Conservation (phyloP, 768 basidiomycete genomes). For the Coprinopsis marcescibilis region DNA sequence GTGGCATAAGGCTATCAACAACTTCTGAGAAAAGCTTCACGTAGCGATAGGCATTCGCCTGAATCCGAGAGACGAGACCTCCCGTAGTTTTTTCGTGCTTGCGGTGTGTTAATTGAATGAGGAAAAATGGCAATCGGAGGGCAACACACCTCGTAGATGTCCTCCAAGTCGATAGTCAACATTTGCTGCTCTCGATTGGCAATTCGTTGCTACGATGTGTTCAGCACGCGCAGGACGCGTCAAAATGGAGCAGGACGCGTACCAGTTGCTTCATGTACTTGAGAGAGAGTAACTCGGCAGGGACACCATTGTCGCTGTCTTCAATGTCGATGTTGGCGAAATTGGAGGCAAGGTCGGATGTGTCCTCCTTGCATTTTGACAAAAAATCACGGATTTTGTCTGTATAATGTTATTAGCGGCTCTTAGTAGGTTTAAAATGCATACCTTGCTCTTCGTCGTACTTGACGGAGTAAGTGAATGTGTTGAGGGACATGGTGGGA, state of each 20-base stretch:
- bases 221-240: slow-evolving; percentile 25
- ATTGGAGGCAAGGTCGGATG: slow-evolving; percentile 60
- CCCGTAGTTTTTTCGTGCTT: slow-evolving; percentile 65
- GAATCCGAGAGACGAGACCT: slow-evolving; percentile 78
- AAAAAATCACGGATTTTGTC: slow-evolving; percentile 69
- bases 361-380: slow-evolving; percentile 53
- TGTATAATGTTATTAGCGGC: slow-evolving; percentile 21
- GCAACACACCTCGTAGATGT: slow-evolving; percentile 59
- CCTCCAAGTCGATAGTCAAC: slow-evolving; percentile 84
- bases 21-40: slow-evolving; percentile 83
- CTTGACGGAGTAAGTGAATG: slow-evolving; percentile 52
- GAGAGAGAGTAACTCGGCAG: slow-evolving; percentile 33
- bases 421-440: background rate
- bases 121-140: background rate
- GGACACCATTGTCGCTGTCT: slow-evolving; percentile 35
- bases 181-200: slow-evolving; percentile 92
- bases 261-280: slow-evolving; percentile 89
- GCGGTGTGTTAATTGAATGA: slow-evolving; percentile 9
- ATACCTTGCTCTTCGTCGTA: slow-evolving; percentile 73
- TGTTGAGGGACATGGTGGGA: slow-evolving; percentile 59
- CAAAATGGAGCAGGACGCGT: slow-evolving; percentile 26
- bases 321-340: slow-evolving; percentile 69
- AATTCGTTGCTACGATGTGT: slow-evolving; percentile 65
- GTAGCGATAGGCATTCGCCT: slow-evolving; percentile 85
- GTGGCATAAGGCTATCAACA: slow-evolving; percentile 85